phyloP scores from a whole-genome alignment of 23 red algal species.

The Pyropia haitanensis region DNA sequence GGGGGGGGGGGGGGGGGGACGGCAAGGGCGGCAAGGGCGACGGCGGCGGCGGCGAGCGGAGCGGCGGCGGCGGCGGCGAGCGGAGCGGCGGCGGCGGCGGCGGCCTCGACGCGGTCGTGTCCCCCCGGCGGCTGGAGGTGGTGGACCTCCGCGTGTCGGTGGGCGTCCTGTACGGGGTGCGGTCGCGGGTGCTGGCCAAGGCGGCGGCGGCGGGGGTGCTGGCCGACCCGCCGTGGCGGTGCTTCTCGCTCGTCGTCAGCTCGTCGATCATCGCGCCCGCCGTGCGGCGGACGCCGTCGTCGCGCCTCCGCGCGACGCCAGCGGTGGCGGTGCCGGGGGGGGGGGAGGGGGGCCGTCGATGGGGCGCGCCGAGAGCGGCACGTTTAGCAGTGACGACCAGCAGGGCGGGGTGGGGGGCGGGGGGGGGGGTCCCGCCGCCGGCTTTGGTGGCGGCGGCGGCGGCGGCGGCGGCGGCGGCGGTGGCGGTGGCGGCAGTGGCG shows the following conservation, averaged over 20 bases:
- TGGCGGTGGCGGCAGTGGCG: too few species aligned
- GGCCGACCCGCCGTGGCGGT: constrained; percentile 74
- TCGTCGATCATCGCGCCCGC: neutral
- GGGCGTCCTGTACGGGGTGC: constrained; percentile 57
- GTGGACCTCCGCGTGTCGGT: constrained; percentile 34
- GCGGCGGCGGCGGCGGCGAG: too few species aligned
- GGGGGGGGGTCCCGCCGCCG: too few species aligned
- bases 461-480: too few species aligned
- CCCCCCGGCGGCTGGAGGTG: neutral
- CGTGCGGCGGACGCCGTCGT: constrained; percentile 11
- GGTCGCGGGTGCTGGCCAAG: constrained; percentile 32
- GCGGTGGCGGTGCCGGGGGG: constrained; percentile 51
- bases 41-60: too few species aligned
- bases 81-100: too few species aligned
- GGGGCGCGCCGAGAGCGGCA: neutral
- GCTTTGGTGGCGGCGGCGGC: too few species aligned
- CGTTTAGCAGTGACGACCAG: too few species aligned
- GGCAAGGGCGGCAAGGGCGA: too few species aligned
- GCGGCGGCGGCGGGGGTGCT: constrained; percentile 19
- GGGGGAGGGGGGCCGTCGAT: constrained; percentile 60
- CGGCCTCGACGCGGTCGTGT: too few species aligned
- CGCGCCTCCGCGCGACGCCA: constrained; percentile 44
- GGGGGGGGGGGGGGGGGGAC: too few species aligned
- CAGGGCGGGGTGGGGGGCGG: too few species aligned
- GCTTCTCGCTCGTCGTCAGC: constrained; percentile 50